These are phyloP conservation scores for Euphorbia schlechtendalii DNA, from an alignment of 441 rosid species.

Conservation along the genomic window DNA sequence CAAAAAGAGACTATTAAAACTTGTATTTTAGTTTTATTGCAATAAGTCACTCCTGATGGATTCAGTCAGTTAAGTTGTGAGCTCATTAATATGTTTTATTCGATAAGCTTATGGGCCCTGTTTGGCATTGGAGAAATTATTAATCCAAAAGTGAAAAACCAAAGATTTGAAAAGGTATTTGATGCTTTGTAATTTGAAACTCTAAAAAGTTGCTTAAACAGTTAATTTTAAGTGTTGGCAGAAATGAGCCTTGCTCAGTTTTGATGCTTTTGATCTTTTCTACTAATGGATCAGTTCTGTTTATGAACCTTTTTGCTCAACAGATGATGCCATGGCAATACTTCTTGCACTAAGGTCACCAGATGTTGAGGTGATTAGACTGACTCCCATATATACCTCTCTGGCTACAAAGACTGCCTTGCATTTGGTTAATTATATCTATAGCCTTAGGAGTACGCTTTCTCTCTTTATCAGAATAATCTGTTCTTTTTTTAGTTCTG, in stretches of 20 bases:
- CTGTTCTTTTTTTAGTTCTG: background rate
- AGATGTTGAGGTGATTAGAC: slow-evolving; percentile 86
- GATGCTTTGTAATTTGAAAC: background rate
- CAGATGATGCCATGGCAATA: slow-evolving; percentile 97
- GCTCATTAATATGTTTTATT: background rate
- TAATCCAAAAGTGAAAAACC: background rate
- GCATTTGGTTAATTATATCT: slow-evolving; percentile 66
- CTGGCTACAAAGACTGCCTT: slow-evolving; percentile 87
- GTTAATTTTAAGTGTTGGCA: slow-evolving; percentile 1
- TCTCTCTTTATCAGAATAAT: background rate
- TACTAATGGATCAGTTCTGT: background rate
- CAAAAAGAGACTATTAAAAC: no score
- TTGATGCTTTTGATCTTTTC: background rate
- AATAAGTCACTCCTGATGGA: no score
- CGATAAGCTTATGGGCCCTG: background rate
- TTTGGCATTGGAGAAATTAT: no score
- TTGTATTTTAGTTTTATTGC: no score
- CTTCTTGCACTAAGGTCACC: slow-evolving; percentile 79
- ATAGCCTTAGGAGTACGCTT: no score
- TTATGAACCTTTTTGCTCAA: background rate
- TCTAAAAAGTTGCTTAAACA: background rate
- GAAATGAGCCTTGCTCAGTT: no score
- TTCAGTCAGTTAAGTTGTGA: background rate
- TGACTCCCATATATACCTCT: slow-evolving; percentile 77
- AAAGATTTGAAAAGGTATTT: background rate